phyloP scores from a whole-genome alignment of 2,329 filamentous ascomycete species.

The Pseudocercospora macadamiae region DNA sequence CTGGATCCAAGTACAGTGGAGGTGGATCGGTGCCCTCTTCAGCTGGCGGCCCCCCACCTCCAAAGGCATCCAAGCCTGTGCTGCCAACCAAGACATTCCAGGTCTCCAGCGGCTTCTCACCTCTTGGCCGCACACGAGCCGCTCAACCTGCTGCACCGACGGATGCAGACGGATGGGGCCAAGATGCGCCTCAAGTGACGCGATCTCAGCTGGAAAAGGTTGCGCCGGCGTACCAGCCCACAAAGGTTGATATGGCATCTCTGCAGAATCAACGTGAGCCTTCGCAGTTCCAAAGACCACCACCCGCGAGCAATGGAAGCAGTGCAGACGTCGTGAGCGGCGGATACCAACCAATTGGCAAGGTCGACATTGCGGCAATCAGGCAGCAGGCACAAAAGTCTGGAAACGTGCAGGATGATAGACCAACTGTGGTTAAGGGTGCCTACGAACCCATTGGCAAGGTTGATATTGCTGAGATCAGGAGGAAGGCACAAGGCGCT shows the following conservation, averaged over 20 bases:
- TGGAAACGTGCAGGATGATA: conserved; percentile 65
- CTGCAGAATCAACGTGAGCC: conserved; percentile 73
- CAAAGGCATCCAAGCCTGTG: conserved; percentile 85
- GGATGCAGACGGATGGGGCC: conserved; percentile 91
- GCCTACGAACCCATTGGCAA: conserved; percentile 94
- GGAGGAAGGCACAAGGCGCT: conserved; percentile 73
- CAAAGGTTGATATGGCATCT: conserved; percentile 90
- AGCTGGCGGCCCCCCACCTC: conserved; percentile 63
- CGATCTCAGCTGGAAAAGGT: conserved; percentile 90
- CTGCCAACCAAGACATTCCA: conserved; percentile 71
- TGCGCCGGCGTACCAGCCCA: conserved; percentile 87
- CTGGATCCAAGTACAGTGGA: conserved; percentile 88
- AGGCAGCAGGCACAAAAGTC: conserved; percentile 71
- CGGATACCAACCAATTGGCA: conserved; percentile 90
- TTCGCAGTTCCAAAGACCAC: conserved; percentile 60
- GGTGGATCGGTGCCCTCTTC: conserved; percentile 52
- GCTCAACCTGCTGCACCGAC: conserved; percentile 58
- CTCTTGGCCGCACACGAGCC: conserved; percentile 64
- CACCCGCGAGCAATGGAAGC: conserved; percentile 49
- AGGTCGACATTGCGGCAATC: conserved; percentile 95
- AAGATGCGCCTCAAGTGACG: conserved; percentile 88
- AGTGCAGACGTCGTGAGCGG: conserved; percentile 73
- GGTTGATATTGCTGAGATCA: conserved; percentile 94
- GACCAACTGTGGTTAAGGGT: conserved; percentile 84
- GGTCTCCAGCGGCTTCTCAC: conserved; percentile 62